Evolutionary conservation across 768 basidiomycete genomes (phyloP).

Genomic region (Leccinum aurantiacum): DNA sequence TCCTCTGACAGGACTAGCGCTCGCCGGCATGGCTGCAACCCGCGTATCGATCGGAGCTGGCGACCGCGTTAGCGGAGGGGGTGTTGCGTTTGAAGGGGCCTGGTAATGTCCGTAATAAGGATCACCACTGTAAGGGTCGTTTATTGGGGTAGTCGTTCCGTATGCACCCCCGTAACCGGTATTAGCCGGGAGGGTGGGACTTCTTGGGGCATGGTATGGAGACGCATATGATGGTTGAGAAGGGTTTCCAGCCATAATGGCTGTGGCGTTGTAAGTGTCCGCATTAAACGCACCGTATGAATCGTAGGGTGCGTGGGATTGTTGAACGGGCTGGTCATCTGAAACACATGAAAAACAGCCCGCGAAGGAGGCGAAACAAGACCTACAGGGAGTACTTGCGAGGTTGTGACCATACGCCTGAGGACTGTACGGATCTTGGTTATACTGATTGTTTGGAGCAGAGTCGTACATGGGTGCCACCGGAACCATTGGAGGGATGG

Average conservation of each 20-base stretch:
- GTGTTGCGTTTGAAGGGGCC: constrained; percentile 17
- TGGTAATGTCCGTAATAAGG: constrained; percentile 31
- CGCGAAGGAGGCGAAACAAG: not conserved
- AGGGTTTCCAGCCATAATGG: constrained; percentile 13
- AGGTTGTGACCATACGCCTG: constrained; percentile 52
- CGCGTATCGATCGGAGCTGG: constrained; percentile 44
- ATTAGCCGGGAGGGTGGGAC: constrained; percentile 35
- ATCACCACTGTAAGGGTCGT: constrained; percentile 26
- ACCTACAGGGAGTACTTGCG: constrained; percentile 56
- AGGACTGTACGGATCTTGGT: constrained; percentile 29
- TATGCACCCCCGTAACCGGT: constrained; percentile 63
- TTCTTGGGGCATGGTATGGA: constrained; percentile 13
- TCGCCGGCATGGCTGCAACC: constrained; percentile 21
- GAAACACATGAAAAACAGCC: constrained; percentile 2
- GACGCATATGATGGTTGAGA: constrained; percentile 18
- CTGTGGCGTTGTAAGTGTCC: constrained; percentile 41
- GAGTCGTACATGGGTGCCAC: constrained; percentile 20
- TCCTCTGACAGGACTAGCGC: constrained; percentile 44
- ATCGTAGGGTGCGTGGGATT: constrained; percentile 53
- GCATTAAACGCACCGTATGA: constrained; percentile 43
- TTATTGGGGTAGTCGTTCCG: constrained; percentile 43
- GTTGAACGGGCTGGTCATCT: constrained; percentile 58
- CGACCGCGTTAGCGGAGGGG: constrained; percentile 35
- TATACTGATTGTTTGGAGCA: constrained; percentile 22
- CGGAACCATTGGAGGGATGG: constrained; percentile 15